A percentile compares a stretch with the other conserved stretches of the same genome.
Conservation (phyloP, 257 asterid species). For the Scutellaria barbata region DNA sequence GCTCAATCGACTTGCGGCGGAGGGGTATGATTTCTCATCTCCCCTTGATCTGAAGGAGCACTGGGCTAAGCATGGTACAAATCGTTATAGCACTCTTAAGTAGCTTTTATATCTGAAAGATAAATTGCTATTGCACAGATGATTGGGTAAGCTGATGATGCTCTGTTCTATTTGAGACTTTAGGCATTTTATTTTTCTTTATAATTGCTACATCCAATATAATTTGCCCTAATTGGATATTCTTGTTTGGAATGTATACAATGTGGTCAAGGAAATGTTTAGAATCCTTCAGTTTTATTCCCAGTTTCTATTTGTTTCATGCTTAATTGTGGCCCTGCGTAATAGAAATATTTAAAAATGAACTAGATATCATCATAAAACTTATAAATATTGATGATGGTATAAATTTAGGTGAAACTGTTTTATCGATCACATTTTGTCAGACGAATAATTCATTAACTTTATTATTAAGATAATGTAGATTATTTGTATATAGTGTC, state of each 20-base stretch:
- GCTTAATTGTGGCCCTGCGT: not conserved
- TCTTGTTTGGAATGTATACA: constrained; percentile 40
- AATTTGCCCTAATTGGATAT: constrained; percentile 37
- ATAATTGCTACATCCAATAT: constrained; percentile 38
- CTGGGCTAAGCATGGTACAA: constrained; percentile 94
- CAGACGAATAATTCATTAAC: too few species aligned
- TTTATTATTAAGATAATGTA: too few species aligned
- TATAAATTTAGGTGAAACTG: too few species aligned
- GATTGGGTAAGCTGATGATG: constrained; percentile 29
- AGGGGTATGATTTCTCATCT: constrained; percentile 70
- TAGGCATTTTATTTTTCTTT: constrained; percentile 12
- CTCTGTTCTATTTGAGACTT: constrained; percentile 24
- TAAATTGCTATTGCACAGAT: constrained; percentile 36
- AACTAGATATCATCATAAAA: not conserved
- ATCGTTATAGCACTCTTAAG: constrained; percentile 79
- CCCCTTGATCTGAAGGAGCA: constrained; percentile 88
- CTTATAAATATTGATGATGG: too few species aligned
- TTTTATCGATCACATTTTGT: too few species aligned
- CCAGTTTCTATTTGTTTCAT: not conserved
- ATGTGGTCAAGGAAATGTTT: constrained; percentile 28
- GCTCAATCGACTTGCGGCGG: constrained; percentile 79
- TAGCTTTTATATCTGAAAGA: constrained; percentile 41
- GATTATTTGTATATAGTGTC: too few species aligned
- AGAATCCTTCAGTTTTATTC: constrained; percentile 3
- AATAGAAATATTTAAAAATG: not conserved